These are phyloP conservation scores for Podospora fimiseda DNA, from an alignment of 495 filamentous ascomycete species.

Conservation along the genomic window DNA sequence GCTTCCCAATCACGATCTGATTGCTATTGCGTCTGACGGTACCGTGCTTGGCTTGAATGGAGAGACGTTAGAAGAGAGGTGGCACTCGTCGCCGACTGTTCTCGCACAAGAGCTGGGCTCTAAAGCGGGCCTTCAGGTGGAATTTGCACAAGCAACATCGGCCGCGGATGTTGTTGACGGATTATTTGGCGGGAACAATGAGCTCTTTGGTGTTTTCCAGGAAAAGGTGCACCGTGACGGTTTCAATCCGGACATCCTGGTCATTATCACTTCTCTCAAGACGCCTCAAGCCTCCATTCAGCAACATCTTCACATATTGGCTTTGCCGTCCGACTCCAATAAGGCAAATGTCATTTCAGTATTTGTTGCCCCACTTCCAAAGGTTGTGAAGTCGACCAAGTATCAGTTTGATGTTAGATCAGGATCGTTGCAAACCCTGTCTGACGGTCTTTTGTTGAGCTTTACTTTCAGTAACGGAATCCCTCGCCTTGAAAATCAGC, in stretches of 20 bases:
- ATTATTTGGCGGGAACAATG: slow-evolving; percentile 35
- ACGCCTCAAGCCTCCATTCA: slow-evolving; percentile 2
- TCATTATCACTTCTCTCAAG: slow-evolving; percentile 35
- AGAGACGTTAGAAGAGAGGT: slow-evolving; percentile 35
- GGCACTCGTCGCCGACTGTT: slow-evolving; percentile 28
- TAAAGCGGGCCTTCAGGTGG: slow-evolving; percentile 27
- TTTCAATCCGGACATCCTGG: slow-evolving; percentile 42
- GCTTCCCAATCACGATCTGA: slow-evolving; percentile 23
- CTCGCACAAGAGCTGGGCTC: slow-evolving; percentile 33
- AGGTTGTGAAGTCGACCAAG: slow-evolving; percentile 10
- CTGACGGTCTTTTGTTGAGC: slow-evolving; percentile 35
- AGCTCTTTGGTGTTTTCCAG: slow-evolving; percentile 33
- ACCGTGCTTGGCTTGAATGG: slow-evolving; percentile 33
- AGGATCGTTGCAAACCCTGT: slow-evolving; percentile 50
- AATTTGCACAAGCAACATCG: slow-evolving; percentile 32
- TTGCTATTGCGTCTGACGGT: slow-evolving; percentile 36
- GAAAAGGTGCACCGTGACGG: slow-evolving; percentile 30
- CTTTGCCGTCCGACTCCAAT: slow-evolving; percentile 26
- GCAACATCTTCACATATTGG: slow-evolving; percentile 44
- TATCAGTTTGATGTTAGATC: slow-evolving; percentile 52
- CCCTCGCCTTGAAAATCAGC: slow-evolving; percentile 36
- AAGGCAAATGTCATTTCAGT: slow-evolving; percentile 21
- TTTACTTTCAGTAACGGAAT: slow-evolving; percentile 47
- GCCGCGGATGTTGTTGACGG: slow-evolving; percentile 40
- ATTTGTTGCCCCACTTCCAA: slow-evolving; percentile 23